Percentiles rank a stretch among this genome's conserved stretches.
Evolutionary conservation across 106 monocot genomes (phyloP).

Genomic region (Acanthochlamys bracteata): DNA sequence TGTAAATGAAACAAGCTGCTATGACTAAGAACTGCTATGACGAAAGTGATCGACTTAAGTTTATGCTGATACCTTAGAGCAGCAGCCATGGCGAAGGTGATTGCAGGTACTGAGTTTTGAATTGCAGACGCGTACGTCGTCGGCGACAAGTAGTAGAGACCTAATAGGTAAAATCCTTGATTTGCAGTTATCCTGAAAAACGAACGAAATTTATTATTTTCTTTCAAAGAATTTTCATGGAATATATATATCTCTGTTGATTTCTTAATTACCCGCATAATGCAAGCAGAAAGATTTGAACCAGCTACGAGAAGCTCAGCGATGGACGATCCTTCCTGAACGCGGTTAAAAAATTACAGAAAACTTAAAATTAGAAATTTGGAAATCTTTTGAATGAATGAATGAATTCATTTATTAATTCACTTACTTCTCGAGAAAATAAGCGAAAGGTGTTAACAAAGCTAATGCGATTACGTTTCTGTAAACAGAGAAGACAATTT

Average conservation of each 20-base stretch:
- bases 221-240: no score
- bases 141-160: constrained; percentile 67
- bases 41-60: constrained; percentile 58
- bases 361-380: neutral
- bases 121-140: constrained; percentile 89
- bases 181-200: constrained; percentile 66
- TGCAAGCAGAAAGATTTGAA: constrained; percentile 63
- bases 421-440: constrained; percentile 70
- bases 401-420: no score
- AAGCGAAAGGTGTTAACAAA: constrained; percentile 70
- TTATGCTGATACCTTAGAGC: constrained; percentile 49
- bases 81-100: constrained; percentile 79
- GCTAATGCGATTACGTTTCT: constrained; percentile 62
- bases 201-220: no score
- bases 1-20: constrained; percentile 32
- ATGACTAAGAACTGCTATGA: constrained; percentile 58
- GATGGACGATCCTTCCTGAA: constrained; percentile 73
- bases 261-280: constrained; percentile 40
- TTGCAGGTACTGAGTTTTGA: constrained; percentile 69
- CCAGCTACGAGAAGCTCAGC: constrained; percentile 45
- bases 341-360: no score
- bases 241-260: no score
- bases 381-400: no score
- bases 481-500: constrained; percentile 59
- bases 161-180: constrained; percentile 79